A percentile compares a stretch with the other conserved stretches of the same genome.
phyloP scores from a whole-genome alignment of 108 stramenopile genomes.

The Cyclotella baltica region DNA sequence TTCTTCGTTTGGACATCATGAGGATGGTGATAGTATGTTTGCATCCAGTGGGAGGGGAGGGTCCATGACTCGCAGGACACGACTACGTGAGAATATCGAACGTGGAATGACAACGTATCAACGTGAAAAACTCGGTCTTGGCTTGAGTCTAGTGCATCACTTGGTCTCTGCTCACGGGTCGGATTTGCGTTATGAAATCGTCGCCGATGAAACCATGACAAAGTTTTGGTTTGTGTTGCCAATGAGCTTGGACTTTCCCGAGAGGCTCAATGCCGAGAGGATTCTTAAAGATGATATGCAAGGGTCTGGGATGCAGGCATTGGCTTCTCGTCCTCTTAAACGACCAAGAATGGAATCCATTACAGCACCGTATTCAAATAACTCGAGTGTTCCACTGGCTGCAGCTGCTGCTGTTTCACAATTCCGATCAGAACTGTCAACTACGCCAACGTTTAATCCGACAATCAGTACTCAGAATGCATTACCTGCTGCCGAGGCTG shows the following conservation, averaged over 20 bases:
- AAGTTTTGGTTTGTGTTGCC: conserved; percentile 55
- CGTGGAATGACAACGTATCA: conserved; percentile 47
- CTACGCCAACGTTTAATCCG: not conserved
- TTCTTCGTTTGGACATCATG: not conserved
- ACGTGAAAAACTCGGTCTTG: conserved; percentile 49
- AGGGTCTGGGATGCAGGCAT: not conserved
- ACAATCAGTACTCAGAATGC: not conserved
- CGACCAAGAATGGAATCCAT: conserved; percentile 20
- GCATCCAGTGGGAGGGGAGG: conserved; percentile 33
- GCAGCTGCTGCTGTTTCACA: not conserved
- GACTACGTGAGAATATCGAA: conserved; percentile 43
- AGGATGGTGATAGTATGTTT: conserved; percentile 12
- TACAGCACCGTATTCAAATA: not conserved
- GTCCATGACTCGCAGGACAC: conserved; percentile 40
- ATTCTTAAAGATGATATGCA: conserved; percentile 24
- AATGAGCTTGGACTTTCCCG: conserved; percentile 47
- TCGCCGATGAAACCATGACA: conserved; percentile 41
- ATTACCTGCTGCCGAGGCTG: not conserved
- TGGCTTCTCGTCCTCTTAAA: conserved; percentile 10
- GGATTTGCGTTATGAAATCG: conserved; percentile 51
- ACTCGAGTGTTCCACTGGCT: not conserved
- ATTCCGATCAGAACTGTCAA: not conserved
- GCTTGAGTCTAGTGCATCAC: conserved; percentile 60
- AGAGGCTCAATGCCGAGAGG: conserved; percentile 19
- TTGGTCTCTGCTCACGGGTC: conserved; percentile 56